Evolutionary conservation across 345 rosid species (phyloP).

Genomic region (Orychophragmus violaceus): DNA sequence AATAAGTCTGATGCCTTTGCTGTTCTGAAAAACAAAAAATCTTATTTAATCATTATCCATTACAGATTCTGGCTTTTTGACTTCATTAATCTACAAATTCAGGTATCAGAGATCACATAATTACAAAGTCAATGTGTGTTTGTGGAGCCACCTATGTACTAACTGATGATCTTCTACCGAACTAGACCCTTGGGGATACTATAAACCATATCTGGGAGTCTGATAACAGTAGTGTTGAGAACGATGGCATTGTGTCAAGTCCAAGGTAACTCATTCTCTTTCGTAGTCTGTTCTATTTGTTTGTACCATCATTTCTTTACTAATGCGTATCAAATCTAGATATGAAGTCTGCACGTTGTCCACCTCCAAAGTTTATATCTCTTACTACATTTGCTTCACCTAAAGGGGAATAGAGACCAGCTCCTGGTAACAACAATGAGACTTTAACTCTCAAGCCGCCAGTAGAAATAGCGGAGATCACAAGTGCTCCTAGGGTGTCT

Average conservation of each 20-base stretch:
- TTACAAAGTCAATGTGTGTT: slow-evolving; percentile 65
- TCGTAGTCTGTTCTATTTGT: not conserved
- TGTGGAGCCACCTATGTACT: slow-evolving; percentile 73
- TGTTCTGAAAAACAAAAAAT: too few relatives aligned
- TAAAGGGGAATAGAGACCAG: too few relatives aligned
- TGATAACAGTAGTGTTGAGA: slow-evolving; percentile 78
- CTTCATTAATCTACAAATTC: too few relatives aligned
- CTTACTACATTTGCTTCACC: slow-evolving; percentile 63
- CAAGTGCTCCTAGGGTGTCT: slow-evolving; percentile 31
- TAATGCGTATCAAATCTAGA: slow-evolving; percentile 34
- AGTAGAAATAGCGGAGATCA: slow-evolving; percentile 39
- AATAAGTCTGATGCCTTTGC: too few relatives aligned
- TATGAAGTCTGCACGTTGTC: slow-evolving; percentile 68
- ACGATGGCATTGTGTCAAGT: slow-evolving; percentile 73
- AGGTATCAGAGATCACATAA: slow-evolving; percentile 84
- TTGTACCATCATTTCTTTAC: not conserved
- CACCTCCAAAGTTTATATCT: slow-evolving; percentile 62
- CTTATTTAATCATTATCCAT: too few relatives aligned
- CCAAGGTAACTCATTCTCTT: slow-evolving; percentile 52
- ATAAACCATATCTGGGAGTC: slow-evolving; percentile 88
- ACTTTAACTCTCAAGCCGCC: slow-evolving; percentile 33
- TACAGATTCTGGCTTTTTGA: too few relatives aligned
- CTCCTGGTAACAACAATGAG: slow-evolving; percentile 48
- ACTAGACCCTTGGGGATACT: slow-evolving; percentile 84
- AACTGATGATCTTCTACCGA: slow-evolving; percentile 94